These are phyloP conservation scores for Hibiscus tridactylites DNA, from an alignment of 345 rosid genomes.

Conservation along the genomic window DNA sequence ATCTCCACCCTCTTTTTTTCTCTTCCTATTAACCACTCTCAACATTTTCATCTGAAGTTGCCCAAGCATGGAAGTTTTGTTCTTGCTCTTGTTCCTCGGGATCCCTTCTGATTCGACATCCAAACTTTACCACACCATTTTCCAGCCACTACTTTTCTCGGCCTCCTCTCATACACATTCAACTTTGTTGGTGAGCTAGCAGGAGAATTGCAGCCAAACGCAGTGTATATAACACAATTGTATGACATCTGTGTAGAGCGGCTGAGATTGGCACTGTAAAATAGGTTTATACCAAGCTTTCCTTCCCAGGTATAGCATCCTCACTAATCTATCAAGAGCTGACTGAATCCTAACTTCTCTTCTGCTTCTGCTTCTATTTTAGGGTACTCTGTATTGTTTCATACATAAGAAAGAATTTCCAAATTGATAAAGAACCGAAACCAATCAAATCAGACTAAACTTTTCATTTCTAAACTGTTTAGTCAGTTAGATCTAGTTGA, in stretches of 20 bases:
- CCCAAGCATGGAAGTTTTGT: constrained; percentile 27
- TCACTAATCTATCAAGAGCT: constrained; percentile 51
- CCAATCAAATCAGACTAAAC: too few relatives aligned
- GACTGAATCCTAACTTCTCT: constrained; percentile 58
- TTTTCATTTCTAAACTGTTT: too few relatives aligned
- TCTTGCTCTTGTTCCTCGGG: constrained; percentile 54
- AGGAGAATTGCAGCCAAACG: constrained; percentile 68
- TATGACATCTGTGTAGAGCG: constrained; percentile 94
- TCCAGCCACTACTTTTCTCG: constrained; percentile 76
- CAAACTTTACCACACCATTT: constrained; percentile 99
- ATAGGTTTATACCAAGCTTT: constrained; percentile 80
- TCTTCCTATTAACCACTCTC: constrained; percentile 55
- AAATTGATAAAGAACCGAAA: too few relatives aligned
- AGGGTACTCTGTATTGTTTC: constrained; percentile 68
- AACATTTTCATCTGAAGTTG: constrained; percentile 33
- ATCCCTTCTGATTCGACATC: constrained; percentile 86
- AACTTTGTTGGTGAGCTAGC: constrained; percentile 38
- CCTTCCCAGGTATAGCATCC: constrained; percentile 73
- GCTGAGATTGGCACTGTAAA: constrained; percentile 76
- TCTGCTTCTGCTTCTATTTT: constrained; percentile 78
- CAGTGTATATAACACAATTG: constrained; percentile 73
- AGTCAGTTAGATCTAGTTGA: too few relatives aligned
- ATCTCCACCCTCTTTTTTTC: constrained; percentile 40
- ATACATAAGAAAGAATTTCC: neutral
- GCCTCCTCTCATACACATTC: constrained; percentile 47